Evolutionary conservation across 1,139 yeast genomes (phyloP), one percentile per base, ranked within the genome.

Genomic region (Taphrina deformans): DNA sequence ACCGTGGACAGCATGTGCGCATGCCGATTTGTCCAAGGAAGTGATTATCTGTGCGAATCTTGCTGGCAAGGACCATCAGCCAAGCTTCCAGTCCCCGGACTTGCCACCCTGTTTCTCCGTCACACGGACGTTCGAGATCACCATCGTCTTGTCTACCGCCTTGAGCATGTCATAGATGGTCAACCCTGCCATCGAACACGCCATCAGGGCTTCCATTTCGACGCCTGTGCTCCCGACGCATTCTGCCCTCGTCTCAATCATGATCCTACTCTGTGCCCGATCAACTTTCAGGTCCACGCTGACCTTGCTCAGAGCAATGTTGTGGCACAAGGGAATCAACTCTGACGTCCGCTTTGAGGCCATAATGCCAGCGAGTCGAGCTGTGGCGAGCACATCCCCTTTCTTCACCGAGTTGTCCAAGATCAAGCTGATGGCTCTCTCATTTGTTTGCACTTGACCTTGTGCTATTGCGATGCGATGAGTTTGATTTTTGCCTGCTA

Each of bases 161-260:
- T 82, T 82, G 70, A 84, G 81, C 85, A 82, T 82, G 69, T 82
- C 85, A 67, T 82, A 82, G n/a, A 82, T 73, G 7, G 84, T 81
- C 35, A 78, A 72, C 52, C 81, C 71, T 0, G 81, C 73, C 7
- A 77, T 74, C 45, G 76, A 74, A 7, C 76, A 79, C 0, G 84
- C 84, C 1, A 77, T 74, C 27, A 82, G 67, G 0, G 85, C 84
- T 69, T 82, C 85, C 84, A 82, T 82, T 69, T 82, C 85, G 12
- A 82, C 84, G 0, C 85, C 85, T 0, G 85, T 82, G 65, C 78
- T 76, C 10, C 83, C 84, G 6, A 74, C 74, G 67, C 83, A 80
- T 41, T 77, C 76, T 1, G 80, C 84, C 0, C 74, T 73, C 62
- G 81, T 75, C 27, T 68, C 67, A 12, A 73, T 75, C 55, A 70